Evolutionary conservation across 768 basidiomycete species (phyloP), one percentile per base, ranked within the genome.

Genomic region (Phlebiopsis gigantea): DNA sequence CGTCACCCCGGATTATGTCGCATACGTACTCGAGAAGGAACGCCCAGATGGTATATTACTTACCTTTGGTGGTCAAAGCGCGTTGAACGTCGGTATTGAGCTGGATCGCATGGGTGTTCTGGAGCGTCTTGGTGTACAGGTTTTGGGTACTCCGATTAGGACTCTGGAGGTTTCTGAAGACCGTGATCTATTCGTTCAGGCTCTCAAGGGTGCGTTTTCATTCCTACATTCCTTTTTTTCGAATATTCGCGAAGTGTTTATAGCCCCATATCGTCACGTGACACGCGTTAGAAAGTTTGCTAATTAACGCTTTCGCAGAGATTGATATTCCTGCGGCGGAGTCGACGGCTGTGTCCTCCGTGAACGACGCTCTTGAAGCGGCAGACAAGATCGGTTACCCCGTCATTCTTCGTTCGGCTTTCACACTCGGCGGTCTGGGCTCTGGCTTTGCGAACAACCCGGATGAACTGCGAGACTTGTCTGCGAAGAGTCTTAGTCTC

Each of bases 21-120:
- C 97, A 60, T 98, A 98, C 68, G 93, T 99, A 25, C 78, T 98
- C 70, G 97, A 99, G 77, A 97, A 96, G 75, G 97, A 98, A 75
- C 81, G 94, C 8, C 97, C 97, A 0, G 97, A 98, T 68, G 97
- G 97, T 59, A 90, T 99, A 62, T 78, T 99, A 31, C 84, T 99
- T 58, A 98, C 97, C 10, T 98, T 99, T 63, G 97, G 97, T 71
- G 97, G 97, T 19, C 97, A 98, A 71, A 93, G 92, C 62, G 97
- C 97, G 2, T 78, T 99, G 60, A 99, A 99, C 67, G 97, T 98
- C 58, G 97, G 97, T 61, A 94, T 99, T 63, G 88, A 87, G 66
- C 83, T 99, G 34, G 95, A 98, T 74, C 87, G 85, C 65, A 98
- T 98, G 96, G 96, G 96, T 67, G 77, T 98, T 44, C 77, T 98